Conservation (phyloP, 257 asterid species). For the Leptodermis oblonga region DNA sequence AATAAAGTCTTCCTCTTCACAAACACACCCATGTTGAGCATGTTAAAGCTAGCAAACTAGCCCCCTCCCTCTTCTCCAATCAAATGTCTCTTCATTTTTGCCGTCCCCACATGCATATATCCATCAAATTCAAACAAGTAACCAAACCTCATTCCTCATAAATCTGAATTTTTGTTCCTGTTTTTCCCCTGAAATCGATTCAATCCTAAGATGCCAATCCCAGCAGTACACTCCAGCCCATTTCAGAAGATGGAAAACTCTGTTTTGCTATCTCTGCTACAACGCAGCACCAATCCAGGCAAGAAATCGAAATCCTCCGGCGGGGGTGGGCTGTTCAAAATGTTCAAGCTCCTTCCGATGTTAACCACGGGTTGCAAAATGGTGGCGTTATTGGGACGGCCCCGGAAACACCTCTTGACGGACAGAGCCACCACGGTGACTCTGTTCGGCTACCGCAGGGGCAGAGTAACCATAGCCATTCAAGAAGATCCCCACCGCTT, state of each 20-base stretch:
- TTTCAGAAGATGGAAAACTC: conserved; percentile 56
- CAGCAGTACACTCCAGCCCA: conserved; percentile 33
- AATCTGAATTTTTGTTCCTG: too few relatives aligned
- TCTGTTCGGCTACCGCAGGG: conserved; percentile 72
- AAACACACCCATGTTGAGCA: conserved; percentile 11
- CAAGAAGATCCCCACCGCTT: conserved; percentile 84
- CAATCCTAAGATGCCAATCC: conserved; percentile 7
- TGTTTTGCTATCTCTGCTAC: conserved; percentile 49
- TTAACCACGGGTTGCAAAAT: conserved; percentile 85
- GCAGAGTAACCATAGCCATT: conserved; percentile 58
- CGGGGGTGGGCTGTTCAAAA: conserved; percentile 51
- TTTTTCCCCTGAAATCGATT: too few relatives aligned
- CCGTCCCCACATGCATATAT: too few relatives aligned
- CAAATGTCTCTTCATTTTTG: conserved; percentile 9
- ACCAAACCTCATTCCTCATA: too few relatives aligned
- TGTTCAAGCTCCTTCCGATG: conserved; percentile 95
- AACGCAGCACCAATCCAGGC: conserved; percentile 25
- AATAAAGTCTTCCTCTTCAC: neutral
- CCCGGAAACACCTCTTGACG: conserved; percentile 50
- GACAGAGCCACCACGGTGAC: conserved; percentile 81
- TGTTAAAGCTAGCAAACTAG: neutral
- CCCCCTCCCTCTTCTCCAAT: too few relatives aligned
- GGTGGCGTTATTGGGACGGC: conserved; percentile 71
- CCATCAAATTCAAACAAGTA: too few relatives aligned
- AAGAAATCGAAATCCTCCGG: conserved; percentile 42